A percentile compares a stretch with the other conserved stretches of the same genome.
Evolutionary conservation across 192 early-diverging fungal genomes (phyloP).

Genomic region (Kappamyces sp.): DNA sequence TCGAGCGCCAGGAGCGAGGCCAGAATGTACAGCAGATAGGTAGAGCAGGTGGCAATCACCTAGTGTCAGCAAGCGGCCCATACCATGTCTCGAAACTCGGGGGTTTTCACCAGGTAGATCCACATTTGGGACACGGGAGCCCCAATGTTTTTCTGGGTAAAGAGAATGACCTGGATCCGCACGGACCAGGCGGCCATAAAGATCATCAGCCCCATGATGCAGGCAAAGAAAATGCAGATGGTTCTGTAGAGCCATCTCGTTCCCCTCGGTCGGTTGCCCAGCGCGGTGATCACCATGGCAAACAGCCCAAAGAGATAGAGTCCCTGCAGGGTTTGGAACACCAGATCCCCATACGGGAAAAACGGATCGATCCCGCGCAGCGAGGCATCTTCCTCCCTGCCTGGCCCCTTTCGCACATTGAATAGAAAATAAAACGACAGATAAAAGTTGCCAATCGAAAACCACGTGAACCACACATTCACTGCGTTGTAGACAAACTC

Average conservation of each 20-base stretch:
- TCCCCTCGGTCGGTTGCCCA: constrained; percentile 47
- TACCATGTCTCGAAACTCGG: constrained; percentile 32
- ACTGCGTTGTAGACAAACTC: constrained; percentile 66
- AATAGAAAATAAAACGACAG: constrained; percentile 44
- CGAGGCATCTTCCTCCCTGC: background rate
- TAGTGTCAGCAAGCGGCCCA: too few species aligned
- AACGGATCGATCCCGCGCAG: constrained; percentile 42
- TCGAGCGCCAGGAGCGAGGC: constrained; percentile 35
- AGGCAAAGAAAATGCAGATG: constrained; percentile 67
- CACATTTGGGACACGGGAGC: background rate
- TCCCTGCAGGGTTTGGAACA: constrained; percentile 24
- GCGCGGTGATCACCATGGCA: constrained; percentile 42
- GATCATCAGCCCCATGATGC: constrained; percentile 69
- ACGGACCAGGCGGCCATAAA: constrained; percentile 37
- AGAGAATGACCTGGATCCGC: constrained; percentile 19
- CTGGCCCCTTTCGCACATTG: constrained; percentile 11
- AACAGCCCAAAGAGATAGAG: constrained; percentile 37
- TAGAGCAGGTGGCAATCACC: constrained; percentile 24
- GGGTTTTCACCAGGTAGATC: background rate
- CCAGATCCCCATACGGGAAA: constrained; percentile 27
- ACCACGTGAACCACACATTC: constrained; percentile 45
- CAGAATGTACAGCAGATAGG: constrained; percentile 41
- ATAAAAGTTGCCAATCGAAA: constrained; percentile 48
- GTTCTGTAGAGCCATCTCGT: constrained; percentile 61
- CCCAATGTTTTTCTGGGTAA: too few species aligned